Percentiles rank a stretch among this genome's conserved stretches.
Conservation (phyloP, 2,329 filamentous ascomycete genomes). For the Sporothrix brunneoviolacea region DNA sequence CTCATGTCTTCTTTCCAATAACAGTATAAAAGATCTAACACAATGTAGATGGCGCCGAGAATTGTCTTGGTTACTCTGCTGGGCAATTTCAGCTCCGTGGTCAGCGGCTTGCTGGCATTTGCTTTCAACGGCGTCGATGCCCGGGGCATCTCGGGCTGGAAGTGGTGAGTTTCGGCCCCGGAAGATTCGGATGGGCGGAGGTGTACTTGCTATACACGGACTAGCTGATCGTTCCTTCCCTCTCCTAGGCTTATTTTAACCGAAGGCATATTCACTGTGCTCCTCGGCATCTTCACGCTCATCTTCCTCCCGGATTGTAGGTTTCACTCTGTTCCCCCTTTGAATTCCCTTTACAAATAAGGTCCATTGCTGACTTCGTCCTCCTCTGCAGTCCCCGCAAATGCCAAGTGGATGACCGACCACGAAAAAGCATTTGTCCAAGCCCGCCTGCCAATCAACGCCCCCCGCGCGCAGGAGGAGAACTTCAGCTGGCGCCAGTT, state of each 20-base stretch:
- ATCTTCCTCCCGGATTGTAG: conserved; percentile 48
- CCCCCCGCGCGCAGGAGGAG: conserved; percentile 33
- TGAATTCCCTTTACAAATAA: no score
- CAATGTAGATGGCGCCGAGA: conserved; percentile 37
- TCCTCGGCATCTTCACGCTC: conserved; percentile 41
- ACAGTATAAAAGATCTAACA: no score
- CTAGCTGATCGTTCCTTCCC: neutral
- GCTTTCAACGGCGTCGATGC: conserved; percentile 34
- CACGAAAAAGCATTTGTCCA: conserved; percentile 37
- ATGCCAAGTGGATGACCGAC: conserved; percentile 38
- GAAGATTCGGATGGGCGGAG: neutral
- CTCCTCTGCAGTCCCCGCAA: conserved; percentile 35
- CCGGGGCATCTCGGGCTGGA: conserved; percentile 29
- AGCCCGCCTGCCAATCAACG: conserved; percentile 31
- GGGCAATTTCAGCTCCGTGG: conserved; percentile 33
- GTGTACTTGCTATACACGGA: neutral
- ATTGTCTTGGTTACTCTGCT: conserved; percentile 40
- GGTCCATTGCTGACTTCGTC: no score
- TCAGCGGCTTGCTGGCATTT: conserved; percentile 37
- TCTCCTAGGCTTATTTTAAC: conserved; percentile 31
- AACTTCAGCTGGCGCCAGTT: conserved; percentile 35
- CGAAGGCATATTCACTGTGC: conserved; percentile 41
- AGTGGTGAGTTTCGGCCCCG: conserved; percentile 20
- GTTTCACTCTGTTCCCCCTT: conserved; percentile 14
- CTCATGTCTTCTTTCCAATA: no score